Percentiles rank a stretch among this genome's conserved stretches.
These are phyloP conservation scores for Besnoitia besnoiti DNA, from an alignment of 169 alveolate genomes.

Conservation along the genomic window DNA sequence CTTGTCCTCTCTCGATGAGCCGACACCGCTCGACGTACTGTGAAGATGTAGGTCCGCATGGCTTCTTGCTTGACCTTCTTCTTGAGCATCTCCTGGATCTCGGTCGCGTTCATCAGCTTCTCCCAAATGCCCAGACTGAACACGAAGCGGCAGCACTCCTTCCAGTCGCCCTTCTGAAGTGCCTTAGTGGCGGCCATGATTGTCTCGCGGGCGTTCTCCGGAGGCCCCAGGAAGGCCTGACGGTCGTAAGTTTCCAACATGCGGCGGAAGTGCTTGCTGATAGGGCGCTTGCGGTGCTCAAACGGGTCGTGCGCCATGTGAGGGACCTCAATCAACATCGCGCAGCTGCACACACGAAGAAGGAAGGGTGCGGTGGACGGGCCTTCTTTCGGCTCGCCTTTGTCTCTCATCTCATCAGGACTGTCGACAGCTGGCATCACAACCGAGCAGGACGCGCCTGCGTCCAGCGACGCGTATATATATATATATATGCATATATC, in stretches of 20 bases:
- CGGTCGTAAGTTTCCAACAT: slow-evolving; percentile 91
- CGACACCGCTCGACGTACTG: slow-evolving; percentile 31
- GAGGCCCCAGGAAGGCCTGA: slow-evolving; percentile 93
- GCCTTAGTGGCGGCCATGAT: slow-evolving; percentile 91
- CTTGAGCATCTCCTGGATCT: slow-evolving; percentile 83
- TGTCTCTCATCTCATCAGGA: too few species aligned
- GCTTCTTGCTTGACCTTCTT: slow-evolving; percentile 93
- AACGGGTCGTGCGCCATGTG: slow-evolving; percentile 65
- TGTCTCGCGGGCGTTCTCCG: slow-evolving; percentile 94
- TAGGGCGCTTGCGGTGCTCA: slow-evolving; percentile 71
- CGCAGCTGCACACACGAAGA: slow-evolving; percentile 63
- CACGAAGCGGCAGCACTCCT: slow-evolving; percentile 87
- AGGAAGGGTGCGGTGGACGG: too few species aligned
- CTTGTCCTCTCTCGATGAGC: background rate
- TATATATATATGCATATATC: too few species aligned
- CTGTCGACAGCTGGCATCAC: too few species aligned
- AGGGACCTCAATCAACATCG: slow-evolving; percentile 75
- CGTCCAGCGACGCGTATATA: too few species aligned
- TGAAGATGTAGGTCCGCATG: slow-evolving; percentile 90
- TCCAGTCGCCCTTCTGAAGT: slow-evolving; percentile 93
- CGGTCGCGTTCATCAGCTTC: slow-evolving; percentile 85
- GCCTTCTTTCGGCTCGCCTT: too few species aligned
- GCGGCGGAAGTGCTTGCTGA: slow-evolving; percentile 91
- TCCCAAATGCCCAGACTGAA: slow-evolving; percentile 85
- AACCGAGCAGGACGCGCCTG: too few species aligned